Evolutionary conservation across 805 yeast genomes (phyloP).

Genomic region (Jamesozyma rosinii): DNA sequence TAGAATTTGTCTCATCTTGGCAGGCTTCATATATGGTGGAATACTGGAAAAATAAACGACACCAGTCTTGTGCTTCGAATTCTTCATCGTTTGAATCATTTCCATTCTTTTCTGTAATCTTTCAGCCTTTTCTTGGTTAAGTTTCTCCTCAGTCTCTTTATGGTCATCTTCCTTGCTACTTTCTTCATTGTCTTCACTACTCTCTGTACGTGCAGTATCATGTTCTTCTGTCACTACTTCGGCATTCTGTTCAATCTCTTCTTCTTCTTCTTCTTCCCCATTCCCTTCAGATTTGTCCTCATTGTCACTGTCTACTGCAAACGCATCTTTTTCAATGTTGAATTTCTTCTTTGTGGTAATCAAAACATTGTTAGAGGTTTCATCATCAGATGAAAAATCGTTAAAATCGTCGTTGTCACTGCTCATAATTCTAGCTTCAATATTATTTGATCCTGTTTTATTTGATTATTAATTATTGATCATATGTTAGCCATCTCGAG

Average conservation of each 20-base stretch:
- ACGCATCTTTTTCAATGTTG: conserved; percentile 11
- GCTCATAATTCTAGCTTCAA: no score
- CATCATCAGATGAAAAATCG: conserved; percentile 27
- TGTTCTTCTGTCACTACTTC: conserved; percentile 8
- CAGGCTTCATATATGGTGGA: conserved; percentile 97
- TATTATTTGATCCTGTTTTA: no score
- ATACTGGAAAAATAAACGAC: conserved; percentile 85
- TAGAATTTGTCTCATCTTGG: conserved; percentile 73
- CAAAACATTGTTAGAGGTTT: conserved; percentile 18
- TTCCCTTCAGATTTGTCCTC: conserved; percentile 15
- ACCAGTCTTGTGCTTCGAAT: conserved; percentile 62
- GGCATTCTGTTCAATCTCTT: conserved; percentile 1
- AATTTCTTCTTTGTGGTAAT: conserved; percentile 15
- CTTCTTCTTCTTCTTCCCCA: conserved; percentile 13
- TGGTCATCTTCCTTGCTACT: conserved; percentile 9
- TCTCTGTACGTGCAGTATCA: conserved; percentile 6
- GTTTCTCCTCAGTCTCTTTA: conserved; percentile 15
- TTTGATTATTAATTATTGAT: no score
- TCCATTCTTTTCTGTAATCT: conserved; percentile 41
- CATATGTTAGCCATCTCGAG: no score
- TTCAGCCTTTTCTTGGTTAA: conserved; percentile 13
- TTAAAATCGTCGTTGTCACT: conserved; percentile 14
- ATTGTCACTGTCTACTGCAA: conserved; percentile 18
- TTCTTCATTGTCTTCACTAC: conserved; percentile 12
- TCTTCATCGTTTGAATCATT: conserved; percentile 37